Evolutionary conservation across 2,329 filamentous ascomycete species (phyloP).

Genomic region (Aureobasidium musti): DNA sequence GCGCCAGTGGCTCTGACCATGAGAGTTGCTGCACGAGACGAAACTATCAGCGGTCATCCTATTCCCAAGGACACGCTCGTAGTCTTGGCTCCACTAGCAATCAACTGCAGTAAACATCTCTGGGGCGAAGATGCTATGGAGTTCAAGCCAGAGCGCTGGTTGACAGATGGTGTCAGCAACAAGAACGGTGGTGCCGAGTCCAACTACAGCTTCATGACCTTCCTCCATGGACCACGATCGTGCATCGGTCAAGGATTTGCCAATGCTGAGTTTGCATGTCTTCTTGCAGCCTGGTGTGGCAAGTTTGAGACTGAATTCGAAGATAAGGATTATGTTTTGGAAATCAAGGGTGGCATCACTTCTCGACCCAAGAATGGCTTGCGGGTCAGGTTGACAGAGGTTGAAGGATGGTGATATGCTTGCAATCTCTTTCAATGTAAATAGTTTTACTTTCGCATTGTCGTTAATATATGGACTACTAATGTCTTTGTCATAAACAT

Average conservation of each 20-base stretch:
- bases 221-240: conserved; percentile 80
- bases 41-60: conserved; percentile 63
- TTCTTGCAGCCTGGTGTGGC: conserved; percentile 76
- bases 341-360: conserved; percentile 71
- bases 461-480: not conserved
- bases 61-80: conserved; percentile 72
- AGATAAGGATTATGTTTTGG: conserved; percentile 61
- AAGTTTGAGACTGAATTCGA: conserved; percentile 70
- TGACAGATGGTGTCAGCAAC: conserved; percentile 55
- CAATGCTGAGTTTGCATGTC: conserved; percentile 78
- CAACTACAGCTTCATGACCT: conserved; percentile 79
- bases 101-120: conserved; percentile 67
- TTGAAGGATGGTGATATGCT: conserved; percentile 64
- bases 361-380: conserved; percentile 72
- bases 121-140: conserved; percentile 75
- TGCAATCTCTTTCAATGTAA: not conserved
- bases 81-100: conserved; percentile 64
- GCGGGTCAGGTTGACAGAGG: conserved; percentile 63
- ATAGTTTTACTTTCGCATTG: not conserved
- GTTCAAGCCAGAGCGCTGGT: conserved; percentile 81
- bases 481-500: not conserved
- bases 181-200: conserved; percentile 67
- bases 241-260: conserved; percentile 85
- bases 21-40: conserved; percentile 65
- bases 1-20: conserved; percentile 71